Conservation (phyloP, 371 early-diverging fungal species). For the Mortierella sp. region DNA sequence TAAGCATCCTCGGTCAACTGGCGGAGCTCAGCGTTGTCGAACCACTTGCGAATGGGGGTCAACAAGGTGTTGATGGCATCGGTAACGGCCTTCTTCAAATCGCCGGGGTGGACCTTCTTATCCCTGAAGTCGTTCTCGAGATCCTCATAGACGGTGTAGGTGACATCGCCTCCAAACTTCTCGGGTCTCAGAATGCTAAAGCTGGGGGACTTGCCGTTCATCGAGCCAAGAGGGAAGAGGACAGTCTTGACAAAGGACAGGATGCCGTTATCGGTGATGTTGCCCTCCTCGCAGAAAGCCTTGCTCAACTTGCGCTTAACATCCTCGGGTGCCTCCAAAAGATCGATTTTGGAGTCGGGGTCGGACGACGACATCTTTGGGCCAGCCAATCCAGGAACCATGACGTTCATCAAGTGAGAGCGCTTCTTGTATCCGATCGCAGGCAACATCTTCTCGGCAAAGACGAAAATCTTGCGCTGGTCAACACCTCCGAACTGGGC, state of each 20-base stretch:
- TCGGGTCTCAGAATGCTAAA: conserved; percentile 86
- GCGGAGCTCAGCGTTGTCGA: conserved; percentile 72
- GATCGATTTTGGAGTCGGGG: conserved; percentile 98
- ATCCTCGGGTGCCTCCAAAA: conserved; percentile 90
- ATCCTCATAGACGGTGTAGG: conserved; percentile 78
- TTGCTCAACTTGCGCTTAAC: conserved; percentile 96
- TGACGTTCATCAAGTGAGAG: conserved; percentile 99
- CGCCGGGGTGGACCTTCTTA: conserved; percentile 96
- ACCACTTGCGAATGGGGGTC: conserved; percentile 91
- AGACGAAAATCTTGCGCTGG: conserved; percentile 99
- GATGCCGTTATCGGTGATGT: conserved; percentile 95
- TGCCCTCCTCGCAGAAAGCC: conserved; percentile 99
- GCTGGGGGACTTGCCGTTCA: conserved; percentile 67
- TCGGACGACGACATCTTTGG: conserved; percentile 99
- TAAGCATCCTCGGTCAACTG: conserved; percentile 77
- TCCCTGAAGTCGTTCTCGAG: conserved; percentile 92
- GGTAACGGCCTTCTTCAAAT: conserved; percentile 94
- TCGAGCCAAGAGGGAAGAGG: conserved; percentile 87
- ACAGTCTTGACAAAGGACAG: conserved; percentile 93
- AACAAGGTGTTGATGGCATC: conserved; percentile 90
- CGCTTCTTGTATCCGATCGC: conserved; percentile 98
- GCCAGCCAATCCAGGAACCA: conserved; percentile 98
- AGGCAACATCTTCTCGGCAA: conserved; percentile 98
- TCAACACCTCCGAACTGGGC: conserved; percentile 99
- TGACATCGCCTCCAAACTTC: conserved; percentile 90